Evolutionary conservation across 495 filamentous ascomycete species (phyloP).

Genomic region (Penicillium subrubescens): DNA sequence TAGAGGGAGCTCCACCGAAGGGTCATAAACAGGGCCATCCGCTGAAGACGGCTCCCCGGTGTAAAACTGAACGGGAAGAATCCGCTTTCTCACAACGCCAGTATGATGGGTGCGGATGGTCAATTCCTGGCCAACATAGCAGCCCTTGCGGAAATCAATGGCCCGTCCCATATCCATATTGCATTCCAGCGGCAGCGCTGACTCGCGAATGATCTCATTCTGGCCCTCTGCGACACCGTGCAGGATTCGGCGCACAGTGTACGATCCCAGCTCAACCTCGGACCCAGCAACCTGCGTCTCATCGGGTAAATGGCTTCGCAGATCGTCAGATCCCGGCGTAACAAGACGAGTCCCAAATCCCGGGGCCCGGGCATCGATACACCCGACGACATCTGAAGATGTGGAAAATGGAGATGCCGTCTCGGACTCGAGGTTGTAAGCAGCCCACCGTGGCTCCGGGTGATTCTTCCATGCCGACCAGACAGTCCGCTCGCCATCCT

Average conservation of each 20-base stretch:
- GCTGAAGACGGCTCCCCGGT: slow-evolving; percentile 37
- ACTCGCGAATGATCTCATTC: slow-evolving; percentile 66
- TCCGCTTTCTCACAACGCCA: slow-evolving; percentile 86
- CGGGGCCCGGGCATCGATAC: slow-evolving; percentile 66
- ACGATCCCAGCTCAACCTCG: slow-evolving; percentile 44
- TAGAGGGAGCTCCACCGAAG: slow-evolving; percentile 30
- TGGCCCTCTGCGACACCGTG: slow-evolving; percentile 84
- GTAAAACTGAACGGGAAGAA: slow-evolving; percentile 85
- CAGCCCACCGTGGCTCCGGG: slow-evolving; percentile 45
- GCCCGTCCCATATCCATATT: slow-evolving; percentile 82
- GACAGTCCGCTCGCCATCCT: slow-evolving; percentile 60
- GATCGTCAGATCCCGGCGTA: slow-evolving; percentile 41
- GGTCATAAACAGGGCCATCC: slow-evolving; percentile 54
- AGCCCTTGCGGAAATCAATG: slow-evolving; percentile 92
- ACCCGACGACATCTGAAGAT: slow-evolving; percentile 38
- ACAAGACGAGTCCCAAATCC: slow-evolving; percentile 66
- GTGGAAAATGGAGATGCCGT: slow-evolving; percentile 31
- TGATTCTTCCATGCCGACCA: slow-evolving; percentile 69
- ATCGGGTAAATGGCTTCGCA: slow-evolving; percentile 41
- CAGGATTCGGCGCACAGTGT: slow-evolving; percentile 72
- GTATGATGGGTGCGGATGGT: slow-evolving; percentile 94
- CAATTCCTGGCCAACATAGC: slow-evolving; percentile 95
- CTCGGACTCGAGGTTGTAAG: slow-evolving; percentile 46
- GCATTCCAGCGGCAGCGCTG: slow-evolving; percentile 75
- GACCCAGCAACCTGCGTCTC: slow-evolving; percentile 37